phyloP scores from a whole-genome alignment of 2,329 filamentous ascomycete species.

The Diaporthe sp. region DNA sequence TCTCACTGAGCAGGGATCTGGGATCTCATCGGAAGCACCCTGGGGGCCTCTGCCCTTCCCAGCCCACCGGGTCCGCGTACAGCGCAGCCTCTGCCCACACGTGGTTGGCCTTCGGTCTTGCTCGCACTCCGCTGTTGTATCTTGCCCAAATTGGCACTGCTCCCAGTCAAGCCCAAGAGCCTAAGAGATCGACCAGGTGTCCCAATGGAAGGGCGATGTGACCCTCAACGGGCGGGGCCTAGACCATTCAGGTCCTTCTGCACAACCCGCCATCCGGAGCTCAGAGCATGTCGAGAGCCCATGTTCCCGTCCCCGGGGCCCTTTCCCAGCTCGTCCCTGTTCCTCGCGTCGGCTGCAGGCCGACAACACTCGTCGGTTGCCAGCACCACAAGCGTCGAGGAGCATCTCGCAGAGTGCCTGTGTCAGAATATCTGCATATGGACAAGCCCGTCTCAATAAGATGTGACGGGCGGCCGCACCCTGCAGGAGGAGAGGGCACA shows the following conservation, averaged over 20 bases:
- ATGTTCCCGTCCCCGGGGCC: neutral
- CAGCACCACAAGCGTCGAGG: neutral
- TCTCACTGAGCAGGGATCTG: neutral
- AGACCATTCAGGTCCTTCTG: neutral
- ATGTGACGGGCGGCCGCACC: slow-evolving; percentile 15
- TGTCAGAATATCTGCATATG: neutral
- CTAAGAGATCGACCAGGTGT: neutral
- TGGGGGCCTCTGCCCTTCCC: neutral
- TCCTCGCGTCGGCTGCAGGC: neutral
- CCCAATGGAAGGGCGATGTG: slow-evolving; percentile 1
- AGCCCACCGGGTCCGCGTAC: slow-evolving; percentile 4
- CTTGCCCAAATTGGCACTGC: neutral
- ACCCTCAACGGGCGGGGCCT: slow-evolving; percentile 1
- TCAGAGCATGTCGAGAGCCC: neutral
- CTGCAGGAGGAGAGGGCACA: neutral
- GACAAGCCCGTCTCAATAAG: neutral
- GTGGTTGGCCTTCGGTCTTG: slow-evolving; percentile 15
- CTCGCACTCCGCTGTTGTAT: slow-evolving; percentile 20
- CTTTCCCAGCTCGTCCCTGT: neutral
- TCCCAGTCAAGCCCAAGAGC: too few relatives aligned
- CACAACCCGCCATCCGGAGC: neutral
- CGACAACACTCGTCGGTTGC: neutral
- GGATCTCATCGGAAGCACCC: neutral
- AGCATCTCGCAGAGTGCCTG: neutral
- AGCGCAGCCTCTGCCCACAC: neutral